Base-by-base conservation (phyloP, 208 protist genomes). In the Trypanosoma caninum region DNA sequence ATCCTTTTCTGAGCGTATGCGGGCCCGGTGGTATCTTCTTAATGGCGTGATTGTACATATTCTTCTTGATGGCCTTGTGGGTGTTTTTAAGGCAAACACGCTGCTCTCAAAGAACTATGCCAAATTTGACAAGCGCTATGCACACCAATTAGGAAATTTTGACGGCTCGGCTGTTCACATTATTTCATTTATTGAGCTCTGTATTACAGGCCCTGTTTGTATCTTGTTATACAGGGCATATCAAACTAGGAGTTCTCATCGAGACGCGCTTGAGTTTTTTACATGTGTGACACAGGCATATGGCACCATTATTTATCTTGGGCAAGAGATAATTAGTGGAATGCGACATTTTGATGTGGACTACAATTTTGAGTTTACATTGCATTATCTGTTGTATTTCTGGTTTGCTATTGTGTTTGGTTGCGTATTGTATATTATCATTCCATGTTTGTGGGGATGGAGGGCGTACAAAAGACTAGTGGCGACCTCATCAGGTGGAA, bases 1-100 rank as follows among this genome's bases (percentile, higher is more conserved):
- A 28, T 47, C 72, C 6, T 78, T 69, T 44, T 68, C 58, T 25
- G 79, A 92, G 67, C 78, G 85, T 22, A 67, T 67, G 2, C 82
- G 76, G 14, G 80, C 78, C 2, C 69, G 81, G 40, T 92, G 85
- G 85, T 92, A 92, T 65, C 63, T 92, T 47, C 69, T 85, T 20
- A 92, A 89, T 68, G 85, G 78, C 34, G 48, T 87, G 33, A 73
- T 89, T 27, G 83, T 87, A 34, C 81, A 87, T 65, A 79, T 88
- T 8, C 38, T 88, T 16, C 80, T 92, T 78, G 85, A 87, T 53
- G 85, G 80, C 46, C 74, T 69, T 57, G 66, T 83, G 11, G 82
- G 85, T 16, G 72, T 82, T 16, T 87, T 92, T 68, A 83, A 89
- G 54, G 67, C 69, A 14, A 85, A 72, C 52, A 56, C 54, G 16